These are phyloP conservation scores for Parsonsia alboflavescens DNA, from an alignment of 257 asterid genomes.

Conservation along the genomic window DNA sequence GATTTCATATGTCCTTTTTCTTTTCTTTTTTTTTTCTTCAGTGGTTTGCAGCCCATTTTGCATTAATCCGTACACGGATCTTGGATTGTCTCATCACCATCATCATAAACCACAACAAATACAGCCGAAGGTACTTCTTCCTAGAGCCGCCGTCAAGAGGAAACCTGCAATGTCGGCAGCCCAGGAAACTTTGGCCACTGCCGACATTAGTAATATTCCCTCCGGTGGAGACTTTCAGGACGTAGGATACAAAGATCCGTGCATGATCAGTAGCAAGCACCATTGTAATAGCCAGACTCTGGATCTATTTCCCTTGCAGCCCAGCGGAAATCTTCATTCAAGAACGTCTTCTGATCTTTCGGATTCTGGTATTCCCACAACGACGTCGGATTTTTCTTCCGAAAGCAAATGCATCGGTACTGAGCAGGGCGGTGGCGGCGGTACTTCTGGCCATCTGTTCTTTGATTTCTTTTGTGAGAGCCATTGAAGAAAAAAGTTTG, in stretches of 20 bases:
- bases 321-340: conserved; percentile 51
- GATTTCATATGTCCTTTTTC: background rate
- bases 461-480: conserved; percentile 46
- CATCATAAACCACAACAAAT: conserved; percentile 11
- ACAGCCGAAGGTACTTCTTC: conserved; percentile 37
- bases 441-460: conserved; percentile 28
- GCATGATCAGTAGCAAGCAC: background rate
- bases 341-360: conserved; percentile 11
- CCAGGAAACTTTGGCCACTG: background rate
- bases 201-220: background rate
- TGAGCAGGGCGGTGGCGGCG: conserved; percentile 11
- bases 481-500: conserved; percentile 10
- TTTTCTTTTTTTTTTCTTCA: conserved; percentile 20
- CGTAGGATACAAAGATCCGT: background rate
- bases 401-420: conserved; percentile 11
- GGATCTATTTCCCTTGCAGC: conserved; percentile 72
- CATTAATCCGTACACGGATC: conserved; percentile 29
- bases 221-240: background rate
- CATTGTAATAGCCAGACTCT: conserved; percentile 47
- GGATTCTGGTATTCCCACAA: background rate
- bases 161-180: conserved; percentile 24
- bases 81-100: conserved; percentile 28
- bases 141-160: conserved; percentile 34
- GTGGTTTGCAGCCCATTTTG: conserved; percentile 58
- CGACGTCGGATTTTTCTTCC: conserved; percentile 12